Evolutionary conservation across 2,329 filamentous ascomycete species (phyloP).

Genomic region (Plenodomus lindquistii): DNA sequence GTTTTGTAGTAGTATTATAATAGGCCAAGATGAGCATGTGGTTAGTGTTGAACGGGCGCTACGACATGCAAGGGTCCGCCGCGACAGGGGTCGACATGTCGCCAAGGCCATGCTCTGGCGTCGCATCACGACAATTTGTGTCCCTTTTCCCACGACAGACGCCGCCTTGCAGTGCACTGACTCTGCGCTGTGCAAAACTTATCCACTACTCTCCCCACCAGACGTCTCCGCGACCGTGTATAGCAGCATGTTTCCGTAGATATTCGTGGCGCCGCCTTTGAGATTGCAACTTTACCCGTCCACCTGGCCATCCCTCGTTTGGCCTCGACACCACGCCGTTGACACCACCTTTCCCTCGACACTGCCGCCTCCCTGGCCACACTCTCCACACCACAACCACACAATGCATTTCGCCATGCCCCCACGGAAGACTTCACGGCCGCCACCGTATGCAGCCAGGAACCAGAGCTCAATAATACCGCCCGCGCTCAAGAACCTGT

Average conservation of each 20-base stretch:
- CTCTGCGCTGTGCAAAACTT: neutral
- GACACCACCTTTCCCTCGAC: neutral
- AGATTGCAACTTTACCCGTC: neutral
- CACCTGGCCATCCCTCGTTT: slow-evolving; percentile 26
- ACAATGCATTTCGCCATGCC: slow-evolving; percentile 86
- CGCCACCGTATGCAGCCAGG: slow-evolving; percentile 70
- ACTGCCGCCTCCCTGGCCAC: slow-evolving; percentile 21
- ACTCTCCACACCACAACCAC: slow-evolving; percentile 10
- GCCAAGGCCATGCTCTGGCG: neutral
- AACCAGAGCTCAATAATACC: slow-evolving; percentile 50
- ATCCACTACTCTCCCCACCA: neutral
- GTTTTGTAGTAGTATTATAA: no score
- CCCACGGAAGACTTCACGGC: slow-evolving; percentile 78
- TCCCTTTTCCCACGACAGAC: neutral
- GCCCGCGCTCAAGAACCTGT: slow-evolving; percentile 52
- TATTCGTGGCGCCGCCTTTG: neutral
- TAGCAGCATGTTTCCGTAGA: slow-evolving; percentile 23
- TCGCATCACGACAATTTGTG: neutral
- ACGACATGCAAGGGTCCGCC: neutral
- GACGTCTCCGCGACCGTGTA: neutral
- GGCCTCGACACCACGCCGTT: neutral
- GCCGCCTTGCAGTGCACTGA: neutral
- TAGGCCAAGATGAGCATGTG: no score
- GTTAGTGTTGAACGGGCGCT: neutral
- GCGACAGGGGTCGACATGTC: neutral